These are phyloP conservation scores for Clonostachys byssicola DNA, from an alignment of 2,329 filamentous ascomycete species.

Conservation along the genomic window DNA sequence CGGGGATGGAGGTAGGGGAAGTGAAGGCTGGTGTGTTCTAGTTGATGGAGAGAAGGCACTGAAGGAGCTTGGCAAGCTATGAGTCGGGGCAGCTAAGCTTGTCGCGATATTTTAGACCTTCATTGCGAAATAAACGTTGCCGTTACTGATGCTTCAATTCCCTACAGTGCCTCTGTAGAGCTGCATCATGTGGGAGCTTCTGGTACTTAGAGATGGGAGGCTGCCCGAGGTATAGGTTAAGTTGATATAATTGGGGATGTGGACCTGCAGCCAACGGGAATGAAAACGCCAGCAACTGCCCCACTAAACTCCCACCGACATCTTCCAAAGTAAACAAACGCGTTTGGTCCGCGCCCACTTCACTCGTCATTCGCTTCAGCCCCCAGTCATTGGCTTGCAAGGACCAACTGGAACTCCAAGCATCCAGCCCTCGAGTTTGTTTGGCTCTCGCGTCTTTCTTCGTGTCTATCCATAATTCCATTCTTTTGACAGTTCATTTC, in stretches of 20 bases:
- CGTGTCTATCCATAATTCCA: no score
- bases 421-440: neutral
- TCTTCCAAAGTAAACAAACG: constrained; percentile 24
- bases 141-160: no score
- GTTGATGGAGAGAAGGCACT: constrained; percentile 73
- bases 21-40: constrained; percentile 82
- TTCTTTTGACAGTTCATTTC: no score
- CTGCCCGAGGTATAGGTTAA: no score
- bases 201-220: no score
- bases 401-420: neutral
- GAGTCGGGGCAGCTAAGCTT: neutral
- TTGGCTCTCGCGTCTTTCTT: neutral
- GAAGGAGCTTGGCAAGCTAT: constrained; percentile 50
- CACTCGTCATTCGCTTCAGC: neutral
- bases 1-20: constrained; percentile 58
- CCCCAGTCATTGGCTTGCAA: neutral
- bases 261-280: neutral
- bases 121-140: no score
- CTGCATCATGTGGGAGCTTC: no score
- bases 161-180: no score
- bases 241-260: no score
- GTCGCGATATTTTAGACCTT: no score
- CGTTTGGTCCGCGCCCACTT: neutral
- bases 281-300: neutral
- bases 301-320: constrained; percentile 5